These are phyloP conservation scores for Pezizomycotina sp. DNA, from an alignment of 2,329 filamentous ascomycete genomes.

Conservation along the genomic window DNA sequence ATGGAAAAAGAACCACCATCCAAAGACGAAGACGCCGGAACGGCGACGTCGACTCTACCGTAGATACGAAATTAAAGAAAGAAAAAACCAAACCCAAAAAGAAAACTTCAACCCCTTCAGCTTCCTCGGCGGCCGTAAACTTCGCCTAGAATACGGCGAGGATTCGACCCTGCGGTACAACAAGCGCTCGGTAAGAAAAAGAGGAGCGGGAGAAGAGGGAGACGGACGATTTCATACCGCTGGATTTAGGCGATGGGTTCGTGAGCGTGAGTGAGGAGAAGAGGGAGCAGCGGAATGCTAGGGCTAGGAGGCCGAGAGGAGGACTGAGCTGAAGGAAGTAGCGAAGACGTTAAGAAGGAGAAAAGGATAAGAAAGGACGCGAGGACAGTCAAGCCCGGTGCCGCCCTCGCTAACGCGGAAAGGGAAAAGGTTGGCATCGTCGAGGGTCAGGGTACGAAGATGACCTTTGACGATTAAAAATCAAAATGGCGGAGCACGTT, in stretches of 20 bases:
- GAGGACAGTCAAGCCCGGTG: conserved; percentile 31
- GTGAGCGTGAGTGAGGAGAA: conserved; percentile 26
- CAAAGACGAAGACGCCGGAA: conserved; percentile 28
- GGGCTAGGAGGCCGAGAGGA: conserved; percentile 25
- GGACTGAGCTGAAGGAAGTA: conserved; percentile 21
- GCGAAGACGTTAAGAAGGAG: conserved; percentile 25
- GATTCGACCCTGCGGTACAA: conserved; percentile 78
- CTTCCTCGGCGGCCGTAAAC: conserved; percentile 65
- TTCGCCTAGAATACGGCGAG: conserved; percentile 87
- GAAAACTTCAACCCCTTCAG: conserved; percentile 36
- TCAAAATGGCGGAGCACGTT: no score
- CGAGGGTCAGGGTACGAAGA: conserved; percentile 61
- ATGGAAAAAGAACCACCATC: conserved; percentile 25
- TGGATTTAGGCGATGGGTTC: no score
- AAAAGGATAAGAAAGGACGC: conserved; percentile 32
- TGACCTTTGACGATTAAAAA: conserved; percentile 68
- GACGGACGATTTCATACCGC: no score
- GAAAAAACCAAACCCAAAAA: conserved; percentile 40
- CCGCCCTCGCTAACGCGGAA: conserved; percentile 34
- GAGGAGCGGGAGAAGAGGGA: conserved; percentile 19
- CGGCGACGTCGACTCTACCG: conserved; percentile 28
- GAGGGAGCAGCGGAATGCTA: conserved; percentile 21
- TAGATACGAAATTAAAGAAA: conserved; percentile 32
- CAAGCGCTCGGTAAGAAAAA: conserved; percentile 64
- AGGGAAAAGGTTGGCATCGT: conserved; percentile 67